Conservation (phyloP, 768 basidiomycete genomes). For the Gautieria morchelliformis region DNA sequence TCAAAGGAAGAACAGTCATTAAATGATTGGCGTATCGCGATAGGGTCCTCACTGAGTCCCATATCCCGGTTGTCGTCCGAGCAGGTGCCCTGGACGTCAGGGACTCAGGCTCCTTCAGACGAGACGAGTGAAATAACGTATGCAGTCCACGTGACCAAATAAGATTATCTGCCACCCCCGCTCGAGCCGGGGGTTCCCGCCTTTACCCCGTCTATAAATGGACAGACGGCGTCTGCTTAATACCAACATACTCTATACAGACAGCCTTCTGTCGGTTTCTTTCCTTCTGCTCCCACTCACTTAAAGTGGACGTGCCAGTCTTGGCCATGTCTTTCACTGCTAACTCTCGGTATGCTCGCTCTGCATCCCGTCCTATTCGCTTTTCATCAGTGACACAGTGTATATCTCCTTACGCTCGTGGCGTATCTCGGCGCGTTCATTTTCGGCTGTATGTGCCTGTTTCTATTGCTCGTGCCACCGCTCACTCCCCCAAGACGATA, state of each 20-base stretch:
- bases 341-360: slow-evolving; percentile 5
- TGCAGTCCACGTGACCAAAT: too few species aligned
- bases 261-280: background rate
- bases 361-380: background rate
- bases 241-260: background rate
- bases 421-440: slow-evolving; percentile 7
- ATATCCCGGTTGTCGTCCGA: too few species aligned
- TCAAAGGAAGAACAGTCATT: too few species aligned
- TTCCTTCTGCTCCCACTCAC: background rate
- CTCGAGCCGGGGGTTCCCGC: too few species aligned
- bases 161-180: too few species aligned
- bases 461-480: background rate
- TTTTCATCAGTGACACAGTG: slow-evolving; percentile 1
- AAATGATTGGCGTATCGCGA: too few species aligned
- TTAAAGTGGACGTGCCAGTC: background rate
- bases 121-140: too few species aligned
- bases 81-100: too few species aligned
- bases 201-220: too few species aligned
- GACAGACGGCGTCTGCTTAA: too few species aligned
- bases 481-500: slow-evolving; percentile 1
- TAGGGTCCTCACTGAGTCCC: too few species aligned
- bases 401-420: slow-evolving; percentile 5
- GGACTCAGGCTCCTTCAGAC: too few species aligned
- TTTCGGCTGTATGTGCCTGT: slow-evolving; percentile 2
- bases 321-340: background rate